Base-by-base conservation (phyloP, 2,329 filamentous ascomycete genomes). In the Colletotrichum brevisporum region DNA sequence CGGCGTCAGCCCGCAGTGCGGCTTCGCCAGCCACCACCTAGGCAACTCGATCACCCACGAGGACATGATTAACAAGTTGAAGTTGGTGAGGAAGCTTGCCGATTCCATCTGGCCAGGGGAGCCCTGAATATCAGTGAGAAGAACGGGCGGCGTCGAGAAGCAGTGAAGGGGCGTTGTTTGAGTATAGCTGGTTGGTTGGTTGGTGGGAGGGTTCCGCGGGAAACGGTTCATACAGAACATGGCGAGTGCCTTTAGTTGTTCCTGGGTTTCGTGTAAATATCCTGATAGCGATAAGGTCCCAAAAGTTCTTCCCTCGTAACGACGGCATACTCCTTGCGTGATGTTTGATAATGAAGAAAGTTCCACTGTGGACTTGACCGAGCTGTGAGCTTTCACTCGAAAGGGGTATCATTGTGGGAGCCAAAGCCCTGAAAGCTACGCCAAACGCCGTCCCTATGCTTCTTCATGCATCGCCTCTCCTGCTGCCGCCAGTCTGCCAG, bases 1-100 rank as follows among this genome's bases (percentile, higher is more conserved):
- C 27, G 89, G 90, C 52, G 88, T 92, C 31, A 91, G 89, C 76
- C 90, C 91, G 3, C 90, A 93, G 81, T 92, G 90, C 76, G 90
- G 90, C 0, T 91, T 92, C 77, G 91, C 91, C 4, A 92, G 89
- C 73, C 69, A 70, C 15, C 69, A 71, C 45, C 27, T 71, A 18
- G 69, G 61, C 39, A 71, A 71, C 41, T 66, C 69, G 48, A 48
- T 71, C 0, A 66, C 66, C 2, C 69, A 63, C 21, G 31, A 66
- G 51, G 69, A 71, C 27, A 62, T 70, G 69, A 13, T 56, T 2
- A 57, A 70, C 5, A 71, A 71, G 61, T 36, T 71, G 53, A 54
- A 53, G 39, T 55, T 71, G 26, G 67, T 70, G 27, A 56, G 69
- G n/a, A 26, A 51, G 39, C 47, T 71, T 16, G 66, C 69, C 6